These are phyloP conservation scores for Penicillium sp. DNA, from an alignment of 2,329 filamentous ascomycete species.

Conservation along the genomic window DNA sequence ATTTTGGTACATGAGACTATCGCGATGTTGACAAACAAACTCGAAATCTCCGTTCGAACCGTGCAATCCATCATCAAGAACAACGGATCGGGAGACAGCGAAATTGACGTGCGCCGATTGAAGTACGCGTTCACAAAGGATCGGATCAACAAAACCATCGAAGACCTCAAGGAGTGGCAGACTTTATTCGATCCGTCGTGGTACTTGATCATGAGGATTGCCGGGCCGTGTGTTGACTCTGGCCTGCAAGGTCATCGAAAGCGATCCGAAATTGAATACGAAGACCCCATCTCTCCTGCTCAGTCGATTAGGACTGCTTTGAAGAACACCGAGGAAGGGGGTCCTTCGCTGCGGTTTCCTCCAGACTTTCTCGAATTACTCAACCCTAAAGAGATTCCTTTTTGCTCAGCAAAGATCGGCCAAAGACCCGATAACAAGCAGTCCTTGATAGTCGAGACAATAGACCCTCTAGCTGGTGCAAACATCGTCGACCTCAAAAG, in stretches of 20 bases:
- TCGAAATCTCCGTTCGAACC: background rate
- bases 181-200: background rate
- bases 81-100: background rate
- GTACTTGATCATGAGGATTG: background rate
- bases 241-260: background rate
- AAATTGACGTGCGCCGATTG: background rate
- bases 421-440: background rate
- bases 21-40: background rate
- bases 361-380: background rate
- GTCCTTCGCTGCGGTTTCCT: background rate
- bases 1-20: background rate
- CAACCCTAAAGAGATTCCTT: background rate
- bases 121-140: slow-evolving; percentile 5
- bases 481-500: background rate
- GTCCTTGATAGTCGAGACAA: background rate
- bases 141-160: slow-evolving; percentile 2
- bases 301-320: background rate
- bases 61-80: background rate
- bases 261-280: background rate
- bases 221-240: background rate
- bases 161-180: slow-evolving; percentile 1
- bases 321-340: background rate
- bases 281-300: background rate
- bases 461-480: background rate
- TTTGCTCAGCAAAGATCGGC: background rate